phyloP scores from a whole-genome alignment of 371 early-diverging fungal genomes.

The Massospora cicadina region DNA sequence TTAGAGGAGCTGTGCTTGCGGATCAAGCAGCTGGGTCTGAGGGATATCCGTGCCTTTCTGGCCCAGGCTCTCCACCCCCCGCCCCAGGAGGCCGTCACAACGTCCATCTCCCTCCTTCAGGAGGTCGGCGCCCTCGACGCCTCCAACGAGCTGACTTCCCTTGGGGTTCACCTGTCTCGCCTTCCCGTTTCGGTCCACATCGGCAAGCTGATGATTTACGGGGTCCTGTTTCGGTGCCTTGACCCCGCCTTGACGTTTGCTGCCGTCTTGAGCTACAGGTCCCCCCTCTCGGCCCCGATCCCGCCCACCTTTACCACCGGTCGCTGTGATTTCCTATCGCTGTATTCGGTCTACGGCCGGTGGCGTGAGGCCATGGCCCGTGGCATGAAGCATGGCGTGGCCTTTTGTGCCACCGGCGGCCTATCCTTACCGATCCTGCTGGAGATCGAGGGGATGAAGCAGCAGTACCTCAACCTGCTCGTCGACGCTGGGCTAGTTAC shows the following conservation, averaged over 20 bases:
- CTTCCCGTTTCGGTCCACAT: slow-evolving; percentile 62
- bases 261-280: slow-evolving; percentile 35
- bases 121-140: slow-evolving; percentile 28
- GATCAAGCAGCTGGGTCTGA: slow-evolving; percentile 39
- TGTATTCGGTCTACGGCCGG: background rate
- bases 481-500: background rate
- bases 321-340: slow-evolving; percentile 1
- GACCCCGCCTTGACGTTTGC: slow-evolving; percentile 56
- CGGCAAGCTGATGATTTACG: slow-evolving; percentile 62
- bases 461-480: slow-evolving; percentile 2
- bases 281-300: slow-evolving; percentile 23
- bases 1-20: slow-evolving; percentile 51
- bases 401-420: slow-evolving; percentile 28
- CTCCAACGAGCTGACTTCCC: slow-evolving; percentile 53
- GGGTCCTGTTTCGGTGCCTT: slow-evolving; percentile 44
- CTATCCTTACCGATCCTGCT: background rate
- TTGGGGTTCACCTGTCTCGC: slow-evolving; percentile 68
- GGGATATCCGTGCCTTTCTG: slow-evolving; percentile 37
- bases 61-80: slow-evolving; percentile 61
- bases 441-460: background rate
- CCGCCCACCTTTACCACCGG: background rate
- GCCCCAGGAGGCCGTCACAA: slow-evolving; percentile 36
- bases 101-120: slow-evolving; percentile 36
- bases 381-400: slow-evolving; percentile 24
- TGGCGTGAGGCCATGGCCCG: slow-evolving; percentile 29